Base-by-base conservation (phyloP, 1,284 basidiomycete species). In the Puccinia hordei region DNA sequence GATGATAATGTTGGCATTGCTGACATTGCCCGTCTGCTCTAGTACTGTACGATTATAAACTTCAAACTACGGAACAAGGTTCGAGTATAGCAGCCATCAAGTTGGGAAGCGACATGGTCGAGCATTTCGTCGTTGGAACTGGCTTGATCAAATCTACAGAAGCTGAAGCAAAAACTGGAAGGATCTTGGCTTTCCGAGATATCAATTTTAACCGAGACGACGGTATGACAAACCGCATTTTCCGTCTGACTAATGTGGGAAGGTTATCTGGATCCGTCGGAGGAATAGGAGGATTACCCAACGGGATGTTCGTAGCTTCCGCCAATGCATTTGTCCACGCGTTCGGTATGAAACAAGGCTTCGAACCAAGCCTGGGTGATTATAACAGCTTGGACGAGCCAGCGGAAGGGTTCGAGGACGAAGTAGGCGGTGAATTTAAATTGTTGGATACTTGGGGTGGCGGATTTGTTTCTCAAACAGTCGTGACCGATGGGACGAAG, bases 71-170 rank as follows among this genome's bases (percentile, higher is more conserved):
- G 33, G 76, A 79, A 46, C 66, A 79, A 79, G 76, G 76, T 44
- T 68, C 55, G 22, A 71, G 66, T 59, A 30, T 79, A 59, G 65
- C 76, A 71, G 76, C 51, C 15, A 72, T 79, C 12, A 41, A 71
- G n/a, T 30, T 79, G 61, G 76, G 55, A 44, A 30, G 27, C 15
- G 57, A 55, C 8, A 53, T 68, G 49, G n/a, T 55, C 27, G 66
- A 69, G 57, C 46, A 79, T 71, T 79, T 79, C 51, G 27, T 79
- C 24, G 35, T 79, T 61, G 76, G 76, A 44, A 79, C 76, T 27
- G 76, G 66, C 5, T 24, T 55, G n/a, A 55, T 71, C 38, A 59
- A 79, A 17, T n/a, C 76, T 19, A 38, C 53, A 46, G 76, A 79
- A 79, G 44, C 38, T 38, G 65, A 79, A 79, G 38, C 66, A 10